Evolutionary conservation across 768 basidiomycete species (phyloP).

Genomic region (Sarcomyxa edulis): DNA sequence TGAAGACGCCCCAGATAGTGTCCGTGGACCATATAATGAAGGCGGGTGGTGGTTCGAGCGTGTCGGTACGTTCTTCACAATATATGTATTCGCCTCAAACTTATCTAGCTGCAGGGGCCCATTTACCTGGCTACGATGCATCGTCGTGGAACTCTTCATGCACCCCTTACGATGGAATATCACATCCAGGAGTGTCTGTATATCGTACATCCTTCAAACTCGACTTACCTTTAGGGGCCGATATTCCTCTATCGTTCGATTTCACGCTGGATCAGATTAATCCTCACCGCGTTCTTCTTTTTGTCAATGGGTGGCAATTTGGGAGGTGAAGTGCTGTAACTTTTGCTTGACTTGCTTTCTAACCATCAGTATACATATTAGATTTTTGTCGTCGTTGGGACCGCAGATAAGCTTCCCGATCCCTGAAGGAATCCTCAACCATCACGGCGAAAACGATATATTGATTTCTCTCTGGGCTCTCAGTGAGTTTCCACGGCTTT

Average conservation of each 20-base stretch:
- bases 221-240: conserved; percentile 40
- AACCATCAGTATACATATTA: conserved; percentile 10
- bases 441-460: conserved; percentile 28
- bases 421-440: conserved; percentile 31
- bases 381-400: conserved; percentile 35
- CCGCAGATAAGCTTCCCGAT: conserved; percentile 40
- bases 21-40: conserved; percentile 56
- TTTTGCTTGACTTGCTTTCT: not conserved
- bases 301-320: conserved; percentile 73
- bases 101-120: conserved; percentile 39
- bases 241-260: conserved; percentile 54
- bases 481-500: conserved; percentile 13
- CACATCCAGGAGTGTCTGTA: conserved; percentile 52
- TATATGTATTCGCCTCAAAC: too few relatives aligned
- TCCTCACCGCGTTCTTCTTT: conserved; percentile 60
- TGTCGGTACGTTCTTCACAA: conserved; percentile 26
- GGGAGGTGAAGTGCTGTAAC: conserved; percentile 37
- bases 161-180: conserved; percentile 40
- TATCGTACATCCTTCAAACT: conserved; percentile 60
- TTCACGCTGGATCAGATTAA: conserved; percentile 42
- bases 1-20: conserved; percentile 44
- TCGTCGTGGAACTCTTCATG: conserved; percentile 46
- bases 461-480: conserved; percentile 30
- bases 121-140: conserved; percentile 53
- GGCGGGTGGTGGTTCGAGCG: conserved; percentile 54